phyloP scores from a whole-genome alignment of 2,329 filamentous ascomycete species.

The Ophiostoma sp. region DNA sequence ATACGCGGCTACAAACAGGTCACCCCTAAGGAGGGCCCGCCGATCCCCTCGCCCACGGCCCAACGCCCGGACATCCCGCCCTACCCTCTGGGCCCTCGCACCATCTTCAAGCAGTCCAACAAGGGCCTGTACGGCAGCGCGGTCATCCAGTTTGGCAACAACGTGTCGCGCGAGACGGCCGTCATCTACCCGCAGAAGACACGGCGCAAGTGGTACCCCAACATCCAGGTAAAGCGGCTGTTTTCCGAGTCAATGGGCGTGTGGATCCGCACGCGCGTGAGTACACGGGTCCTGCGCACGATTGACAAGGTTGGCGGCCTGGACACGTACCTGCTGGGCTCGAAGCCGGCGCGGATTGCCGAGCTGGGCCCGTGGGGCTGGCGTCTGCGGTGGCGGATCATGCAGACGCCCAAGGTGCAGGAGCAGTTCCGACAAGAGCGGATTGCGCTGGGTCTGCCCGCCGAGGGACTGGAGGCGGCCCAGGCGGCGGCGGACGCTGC shows the following conservation, averaged over 20 bases:
- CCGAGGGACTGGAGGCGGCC: slow-evolving; percentile 37
- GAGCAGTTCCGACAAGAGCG: slow-evolving; percentile 67
- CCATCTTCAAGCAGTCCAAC: slow-evolving; percentile 78
- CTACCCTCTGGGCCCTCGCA: slow-evolving; percentile 72
- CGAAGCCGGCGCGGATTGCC: slow-evolving; percentile 73
- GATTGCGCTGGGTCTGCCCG: slow-evolving; percentile 62
- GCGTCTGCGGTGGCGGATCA: slow-evolving; percentile 84
- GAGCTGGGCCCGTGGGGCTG: slow-evolving; percentile 89
- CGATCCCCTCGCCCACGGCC: slow-evolving; percentile 50
- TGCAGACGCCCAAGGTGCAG: slow-evolving; percentile 71
- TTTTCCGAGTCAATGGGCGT: slow-evolving; percentile 63
- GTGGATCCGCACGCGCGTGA: slow-evolving; percentile 67
- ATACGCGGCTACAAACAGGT: slow-evolving; percentile 35
- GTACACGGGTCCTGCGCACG: slow-evolving; percentile 66
- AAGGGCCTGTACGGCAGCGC: slow-evolving; percentile 68
- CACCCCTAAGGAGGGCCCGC: slow-evolving; percentile 34
- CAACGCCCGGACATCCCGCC: slow-evolving; percentile 48
- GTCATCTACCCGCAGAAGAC: slow-evolving; percentile 56
- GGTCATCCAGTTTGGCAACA: slow-evolving; percentile 78
- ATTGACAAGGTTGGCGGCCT: slow-evolving; percentile 86
- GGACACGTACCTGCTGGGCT: slow-evolving; percentile 85
- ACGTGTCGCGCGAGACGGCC: slow-evolving; percentile 65
- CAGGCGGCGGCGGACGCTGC: slow-evolving; percentile 23
- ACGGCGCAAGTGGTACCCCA: slow-evolving; percentile 72
- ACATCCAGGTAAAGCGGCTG: slow-evolving; percentile 68